A percentile compares a stretch with the other conserved stretches of the same genome.
These are phyloP conservation scores for Colletotrichum aenigma DNA, from an alignment of 2,329 filamentous ascomycete species.

Conservation along the genomic window DNA sequence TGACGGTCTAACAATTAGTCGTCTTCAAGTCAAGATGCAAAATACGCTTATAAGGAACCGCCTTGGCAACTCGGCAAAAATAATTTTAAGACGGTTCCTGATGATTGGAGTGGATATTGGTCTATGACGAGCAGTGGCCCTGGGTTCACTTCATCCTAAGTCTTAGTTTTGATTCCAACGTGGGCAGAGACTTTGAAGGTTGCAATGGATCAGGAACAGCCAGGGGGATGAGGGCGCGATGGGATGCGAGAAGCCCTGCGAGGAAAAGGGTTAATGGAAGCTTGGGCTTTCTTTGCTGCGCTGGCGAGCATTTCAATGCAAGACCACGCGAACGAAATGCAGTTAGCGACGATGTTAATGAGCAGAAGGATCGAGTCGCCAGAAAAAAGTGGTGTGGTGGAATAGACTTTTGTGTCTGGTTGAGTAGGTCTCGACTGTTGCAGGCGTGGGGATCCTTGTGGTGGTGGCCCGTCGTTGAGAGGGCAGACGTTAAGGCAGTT, in stretches of 20 bases:
- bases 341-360: not conserved
- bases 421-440: not conserved
- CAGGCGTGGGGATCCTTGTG: not conserved
- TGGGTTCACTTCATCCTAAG: not conserved
- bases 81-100: not conserved
- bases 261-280: not conserved
- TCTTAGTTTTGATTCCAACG: not conserved
- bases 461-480: not conserved
- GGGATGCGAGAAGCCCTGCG: not conserved
- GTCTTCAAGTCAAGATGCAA: not conserved
- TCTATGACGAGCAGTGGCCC: not conserved
- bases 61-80: not conserved
- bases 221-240: not conserved
- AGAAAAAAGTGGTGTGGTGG: not conserved
- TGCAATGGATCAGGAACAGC: not conserved
- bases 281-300: not conserved
- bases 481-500: constrained; percentile 1
- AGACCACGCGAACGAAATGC: not conserved
- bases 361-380: not conserved
- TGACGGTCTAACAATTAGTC: not conserved
- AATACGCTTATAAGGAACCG: not conserved
- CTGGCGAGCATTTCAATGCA: not conserved
- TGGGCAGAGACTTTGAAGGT: not conserved
- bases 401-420: not conserved
- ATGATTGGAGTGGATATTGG: not conserved